These are phyloP conservation scores for Lepidium africanum DNA, from an alignment of 345 rosid genomes.

Conservation along the genomic window DNA sequence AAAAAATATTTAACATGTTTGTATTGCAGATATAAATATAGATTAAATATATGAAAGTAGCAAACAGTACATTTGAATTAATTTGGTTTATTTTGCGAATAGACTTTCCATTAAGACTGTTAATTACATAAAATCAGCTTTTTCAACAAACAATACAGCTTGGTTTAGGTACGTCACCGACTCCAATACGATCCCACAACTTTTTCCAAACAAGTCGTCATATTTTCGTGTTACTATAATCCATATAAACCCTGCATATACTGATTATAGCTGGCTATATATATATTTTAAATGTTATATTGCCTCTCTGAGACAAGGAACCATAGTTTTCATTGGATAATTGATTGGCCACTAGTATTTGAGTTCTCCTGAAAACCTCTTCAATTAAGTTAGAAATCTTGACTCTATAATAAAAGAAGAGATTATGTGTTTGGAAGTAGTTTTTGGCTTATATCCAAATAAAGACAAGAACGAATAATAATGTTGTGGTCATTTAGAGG, in stretches of 20 bases:
- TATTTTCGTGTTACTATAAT: neutral
- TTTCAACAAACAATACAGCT: constrained; percentile 12
- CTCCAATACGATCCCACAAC: neutral
- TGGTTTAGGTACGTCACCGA: neutral
- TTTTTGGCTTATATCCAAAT: neutral
- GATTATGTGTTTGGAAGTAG: neutral
- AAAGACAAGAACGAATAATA: neutral
- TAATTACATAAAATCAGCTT: neutral
- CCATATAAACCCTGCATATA: neutral
- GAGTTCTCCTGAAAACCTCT: neutral
- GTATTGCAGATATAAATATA: neutral
- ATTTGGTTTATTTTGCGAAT: neutral
- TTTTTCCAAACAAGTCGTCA: constrained; percentile 14
- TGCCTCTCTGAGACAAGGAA: neutral
- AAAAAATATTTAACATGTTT: neutral
- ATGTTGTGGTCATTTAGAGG: neutral
- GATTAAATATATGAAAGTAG: neutral
- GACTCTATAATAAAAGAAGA: neutral
- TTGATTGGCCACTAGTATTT: neutral
- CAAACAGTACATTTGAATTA: neutral
- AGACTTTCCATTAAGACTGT: neutral
- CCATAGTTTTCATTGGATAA: neutral
- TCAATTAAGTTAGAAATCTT: neutral
- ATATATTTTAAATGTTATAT: neutral
- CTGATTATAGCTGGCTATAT: neutral